Evolutionary conservation across 768 basidiomycete species (phyloP).

Genomic region (Dioszegia aurantiaca): DNA sequence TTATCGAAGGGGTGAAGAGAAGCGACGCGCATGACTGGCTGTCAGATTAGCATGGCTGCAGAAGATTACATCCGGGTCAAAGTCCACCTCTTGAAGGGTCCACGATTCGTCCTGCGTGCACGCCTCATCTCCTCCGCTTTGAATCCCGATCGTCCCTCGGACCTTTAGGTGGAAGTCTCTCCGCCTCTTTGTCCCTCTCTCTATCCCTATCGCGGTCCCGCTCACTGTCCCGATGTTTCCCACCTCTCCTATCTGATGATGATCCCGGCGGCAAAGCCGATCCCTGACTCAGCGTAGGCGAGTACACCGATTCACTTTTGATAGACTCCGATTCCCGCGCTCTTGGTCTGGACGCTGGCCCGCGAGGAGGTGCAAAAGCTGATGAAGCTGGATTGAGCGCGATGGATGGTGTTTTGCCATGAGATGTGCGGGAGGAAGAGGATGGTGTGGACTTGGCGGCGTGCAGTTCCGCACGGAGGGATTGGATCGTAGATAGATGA

Average conservation of each 20-base stretch:
- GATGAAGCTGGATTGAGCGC: not conserved
- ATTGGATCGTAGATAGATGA: conserved; percentile 30
- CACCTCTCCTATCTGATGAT: conserved; percentile 4
- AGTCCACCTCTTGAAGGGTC: not conserved
- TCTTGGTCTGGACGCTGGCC: not conserved
- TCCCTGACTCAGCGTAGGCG: not conserved
- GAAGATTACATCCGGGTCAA: too few species aligned
- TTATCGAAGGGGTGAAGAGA: too few species aligned
- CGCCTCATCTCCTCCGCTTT: conserved; percentile 21
- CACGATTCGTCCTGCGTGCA: not conserved
- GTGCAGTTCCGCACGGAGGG: conserved; percentile 22
- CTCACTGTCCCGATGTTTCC: not conserved
- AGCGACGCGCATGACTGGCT: too few species aligned
- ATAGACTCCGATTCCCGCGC: not conserved
- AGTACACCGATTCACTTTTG: not conserved
- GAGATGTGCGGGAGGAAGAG: conserved; percentile 1
- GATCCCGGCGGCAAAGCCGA: not conserved
- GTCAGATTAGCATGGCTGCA: too few species aligned
- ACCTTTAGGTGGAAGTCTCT: conserved; percentile 13
- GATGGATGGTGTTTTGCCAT: not conserved
- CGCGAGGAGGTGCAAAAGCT: not conserved
- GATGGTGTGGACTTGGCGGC: conserved; percentile 12
- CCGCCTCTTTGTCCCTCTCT: conserved; percentile 3
- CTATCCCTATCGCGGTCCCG: not conserved
- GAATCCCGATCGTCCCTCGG: conserved; percentile 20